These are phyloP conservation scores for Kurtzmaniella cleridarum DNA, from an alignment of 805 yeast genomes.

Conservation along the genomic window DNA sequence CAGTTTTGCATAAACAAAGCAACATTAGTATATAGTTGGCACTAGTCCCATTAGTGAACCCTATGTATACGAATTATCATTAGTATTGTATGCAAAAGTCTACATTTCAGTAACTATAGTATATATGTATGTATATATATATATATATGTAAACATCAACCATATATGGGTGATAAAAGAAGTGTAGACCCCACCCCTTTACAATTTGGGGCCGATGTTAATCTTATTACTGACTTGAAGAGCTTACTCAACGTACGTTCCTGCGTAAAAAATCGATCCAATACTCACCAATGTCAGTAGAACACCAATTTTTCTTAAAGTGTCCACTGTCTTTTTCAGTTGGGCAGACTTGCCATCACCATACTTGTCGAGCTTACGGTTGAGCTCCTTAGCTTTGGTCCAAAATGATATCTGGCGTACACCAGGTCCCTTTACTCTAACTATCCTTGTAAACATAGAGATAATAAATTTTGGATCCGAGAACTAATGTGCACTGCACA, in stretches of 20 bases:
- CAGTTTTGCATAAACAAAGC: no score
- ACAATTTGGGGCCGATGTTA: no score
- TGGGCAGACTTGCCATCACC: constrained; percentile 29
- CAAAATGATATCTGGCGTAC: constrained; percentile 10
- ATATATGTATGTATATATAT: no score
- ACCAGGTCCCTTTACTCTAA: not conserved
- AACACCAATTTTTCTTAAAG: constrained; percentile 19
- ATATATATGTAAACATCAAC: no score
- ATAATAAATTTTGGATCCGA: not conserved
- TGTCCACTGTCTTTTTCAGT: constrained; percentile 22
- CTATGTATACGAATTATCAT: no score
- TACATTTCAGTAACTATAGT: no score
- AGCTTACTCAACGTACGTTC: constrained; percentile 13
- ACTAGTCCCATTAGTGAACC: no score
- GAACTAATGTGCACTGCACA: not conserved
- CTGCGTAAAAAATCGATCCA: constrained; percentile 23
- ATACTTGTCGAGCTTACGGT: constrained; percentile 21
- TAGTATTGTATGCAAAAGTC: no score
- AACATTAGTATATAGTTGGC: no score
- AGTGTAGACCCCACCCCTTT: no score
- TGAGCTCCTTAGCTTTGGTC: constrained; percentile 15
- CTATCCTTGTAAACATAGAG: not conserved
- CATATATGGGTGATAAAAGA: no score
- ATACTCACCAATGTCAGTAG: constrained; percentile 21
- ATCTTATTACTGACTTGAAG: constrained; percentile 2